A percentile compares a stretch with the other conserved stretches of the same genome.
phyloP scores from a whole-genome alignment of 108 stramenopile species.

The Conticribra guillardii region DNA sequence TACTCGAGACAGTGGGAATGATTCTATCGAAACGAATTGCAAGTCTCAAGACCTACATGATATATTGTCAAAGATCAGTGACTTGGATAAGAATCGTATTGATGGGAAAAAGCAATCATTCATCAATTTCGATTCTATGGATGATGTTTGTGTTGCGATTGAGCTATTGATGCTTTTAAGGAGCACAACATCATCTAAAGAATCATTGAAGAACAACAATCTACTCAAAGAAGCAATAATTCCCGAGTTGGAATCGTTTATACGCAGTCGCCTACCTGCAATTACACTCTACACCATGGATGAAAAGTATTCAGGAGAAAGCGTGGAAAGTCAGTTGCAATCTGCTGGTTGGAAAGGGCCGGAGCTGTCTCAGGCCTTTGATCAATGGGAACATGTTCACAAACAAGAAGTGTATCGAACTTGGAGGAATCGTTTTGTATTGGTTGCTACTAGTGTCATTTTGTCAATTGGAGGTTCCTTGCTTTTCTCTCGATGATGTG shows the following conservation, averaged over 20 bases:
- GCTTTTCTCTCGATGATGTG: too few relatives aligned
- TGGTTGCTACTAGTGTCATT: not conserved
- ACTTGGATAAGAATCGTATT: constrained; percentile 12
- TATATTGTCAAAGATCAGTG: constrained; percentile 12
- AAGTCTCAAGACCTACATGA: not conserved
- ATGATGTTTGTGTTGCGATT: constrained; percentile 31
- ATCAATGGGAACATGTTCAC: constrained; percentile 30
- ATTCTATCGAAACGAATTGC: not conserved
- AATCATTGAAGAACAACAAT: not conserved
- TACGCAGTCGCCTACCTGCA: constrained; percentile 25
- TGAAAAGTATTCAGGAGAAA: constrained; percentile 39
- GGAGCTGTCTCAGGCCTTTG: constrained; percentile 11
- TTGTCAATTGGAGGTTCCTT: not conserved
- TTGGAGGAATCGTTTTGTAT: not conserved
- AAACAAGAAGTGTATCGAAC: constrained; percentile 14
- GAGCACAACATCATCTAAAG: not conserved
- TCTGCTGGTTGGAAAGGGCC: constrained; percentile 28
- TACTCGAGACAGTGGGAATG: not conserved
- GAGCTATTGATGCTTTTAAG: constrained; percentile 42
- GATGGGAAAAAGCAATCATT: constrained; percentile 6
- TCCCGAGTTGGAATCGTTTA: constrained; percentile 27
- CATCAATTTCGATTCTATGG: not conserved
- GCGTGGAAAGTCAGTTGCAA: constrained; percentile 49
- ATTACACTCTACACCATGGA: constrained; percentile 32
- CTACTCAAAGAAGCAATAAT: constrained; percentile 17